Evolutionary conservation across 2,329 filamentous ascomycete species (phyloP).

Genomic region (Ophiostoma piceae): DNA sequence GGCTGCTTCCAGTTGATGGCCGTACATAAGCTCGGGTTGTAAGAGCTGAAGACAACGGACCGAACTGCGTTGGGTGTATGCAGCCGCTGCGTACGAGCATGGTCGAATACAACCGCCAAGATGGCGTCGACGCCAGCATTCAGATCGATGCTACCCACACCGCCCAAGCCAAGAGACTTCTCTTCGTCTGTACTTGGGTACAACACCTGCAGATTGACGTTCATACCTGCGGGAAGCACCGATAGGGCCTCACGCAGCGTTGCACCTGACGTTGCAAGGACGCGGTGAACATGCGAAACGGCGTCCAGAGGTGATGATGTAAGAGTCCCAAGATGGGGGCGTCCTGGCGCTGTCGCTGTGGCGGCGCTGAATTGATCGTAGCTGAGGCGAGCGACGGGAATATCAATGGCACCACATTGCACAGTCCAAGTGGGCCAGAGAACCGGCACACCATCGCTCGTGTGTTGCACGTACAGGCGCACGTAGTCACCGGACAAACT

Average conservation of each 20-base stretch:
- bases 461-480: constrained; percentile 85
- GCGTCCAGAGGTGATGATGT: constrained; percentile 45
- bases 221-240: constrained; percentile 70
- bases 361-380: constrained; percentile 63
- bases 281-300: constrained; percentile 63
- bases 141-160: constrained; percentile 64
- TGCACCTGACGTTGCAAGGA: constrained; percentile 71
- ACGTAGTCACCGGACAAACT: constrained; percentile 95
- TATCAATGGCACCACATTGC: constrained; percentile 62
- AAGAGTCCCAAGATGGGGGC: constrained; percentile 42
- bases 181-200: constrained; percentile 78
- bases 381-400: constrained; percentile 75
- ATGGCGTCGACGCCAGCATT: constrained; percentile 83
- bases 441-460: constrained; percentile 78
- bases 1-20: constrained; percentile 99
- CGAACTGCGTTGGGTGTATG: constrained; percentile 68
- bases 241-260: constrained; percentile 71
- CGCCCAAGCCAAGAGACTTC: constrained; percentile 58
- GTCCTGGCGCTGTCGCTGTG: constrained; percentile 41
- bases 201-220: constrained; percentile 86
- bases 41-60: constrained; percentile 90
- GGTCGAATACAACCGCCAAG: constrained; percentile 81
- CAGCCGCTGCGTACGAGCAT: constrained; percentile 63
- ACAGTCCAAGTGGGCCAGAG: constrained; percentile 83
- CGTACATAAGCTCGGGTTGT: constrained; percentile 83